Evolutionary conservation across 1,284 basidiomycete species (phyloP).

Genomic region (Xanthoconium separans): DNA sequence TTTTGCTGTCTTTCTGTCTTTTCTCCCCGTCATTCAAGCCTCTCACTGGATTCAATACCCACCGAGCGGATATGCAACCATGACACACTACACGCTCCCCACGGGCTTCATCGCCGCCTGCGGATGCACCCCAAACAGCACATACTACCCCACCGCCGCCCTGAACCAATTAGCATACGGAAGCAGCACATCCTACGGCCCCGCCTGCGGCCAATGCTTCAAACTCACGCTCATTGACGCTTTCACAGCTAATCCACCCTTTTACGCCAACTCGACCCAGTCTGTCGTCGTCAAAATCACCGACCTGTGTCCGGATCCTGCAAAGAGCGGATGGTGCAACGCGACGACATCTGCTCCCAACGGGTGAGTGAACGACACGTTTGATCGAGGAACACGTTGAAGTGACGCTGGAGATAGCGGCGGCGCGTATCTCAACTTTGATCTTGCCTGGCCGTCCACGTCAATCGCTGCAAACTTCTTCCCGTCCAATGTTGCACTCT

Average conservation of each 20-base stretch:
- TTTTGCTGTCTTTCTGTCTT: constrained; percentile 25
- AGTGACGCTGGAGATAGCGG: constrained; percentile 41
- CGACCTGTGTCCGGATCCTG: constrained; percentile 65
- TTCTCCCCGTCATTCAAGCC: constrained; percentile 21
- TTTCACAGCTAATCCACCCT: constrained; percentile 63
- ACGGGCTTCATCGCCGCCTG: constrained; percentile 54
- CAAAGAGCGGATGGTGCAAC: constrained; percentile 60
- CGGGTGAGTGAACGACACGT: constrained; percentile 41
- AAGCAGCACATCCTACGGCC: constrained; percentile 68
- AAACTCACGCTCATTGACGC: constrained; percentile 71
- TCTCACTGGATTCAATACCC: constrained; percentile 61
- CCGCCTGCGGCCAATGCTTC: constrained; percentile 74
- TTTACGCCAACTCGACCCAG: constrained; percentile 59
- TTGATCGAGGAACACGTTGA: not conserved
- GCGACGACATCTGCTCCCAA: constrained; percentile 60
- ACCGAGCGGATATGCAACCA: constrained; percentile 50
- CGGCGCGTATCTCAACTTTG: constrained; percentile 70
- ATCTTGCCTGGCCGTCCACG: constrained; percentile 71
- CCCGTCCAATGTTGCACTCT: constrained; percentile 60
- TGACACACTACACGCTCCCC: constrained; percentile 66
- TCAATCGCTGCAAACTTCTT: constrained; percentile 71
- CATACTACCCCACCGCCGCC: constrained; percentile 74
- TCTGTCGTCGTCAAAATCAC: constrained; percentile 72
- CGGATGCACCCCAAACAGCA: constrained; percentile 68
- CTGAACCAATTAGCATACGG: constrained; percentile 76